Conservation (phyloP, 2,329 filamentous ascomycete species). For the Aspergillus pseudotamarii region DNA sequence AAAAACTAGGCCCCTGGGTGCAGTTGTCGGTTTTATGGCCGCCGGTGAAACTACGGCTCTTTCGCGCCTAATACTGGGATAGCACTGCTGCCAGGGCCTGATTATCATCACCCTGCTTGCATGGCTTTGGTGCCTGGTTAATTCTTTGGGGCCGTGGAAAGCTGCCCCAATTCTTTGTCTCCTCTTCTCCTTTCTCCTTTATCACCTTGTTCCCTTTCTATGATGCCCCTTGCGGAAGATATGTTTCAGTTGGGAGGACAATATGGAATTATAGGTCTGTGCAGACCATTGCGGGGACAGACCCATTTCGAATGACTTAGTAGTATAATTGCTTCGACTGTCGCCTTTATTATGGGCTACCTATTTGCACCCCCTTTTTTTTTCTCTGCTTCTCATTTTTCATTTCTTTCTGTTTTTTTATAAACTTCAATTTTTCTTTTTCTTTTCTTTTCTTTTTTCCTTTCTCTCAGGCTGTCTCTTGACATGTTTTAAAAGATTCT, state of each 20-base stretch:
- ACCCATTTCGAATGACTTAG: slow-evolving; percentile 8
- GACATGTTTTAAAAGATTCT: slow-evolving; percentile 13
- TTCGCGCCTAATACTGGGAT: not conserved
- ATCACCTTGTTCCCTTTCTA: slow-evolving; percentile 10
- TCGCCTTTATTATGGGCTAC: slow-evolving; percentile 7
- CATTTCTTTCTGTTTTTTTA: slow-evolving; percentile 12
- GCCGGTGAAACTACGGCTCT: not conserved
- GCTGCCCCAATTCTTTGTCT: slow-evolving; percentile 14
- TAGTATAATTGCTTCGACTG: slow-evolving; percentile 4
- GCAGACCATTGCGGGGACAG: slow-evolving; percentile 14
- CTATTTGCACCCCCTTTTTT: not conserved
- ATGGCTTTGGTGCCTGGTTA: slow-evolving; percentile 36
- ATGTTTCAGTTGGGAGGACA: slow-evolving; percentile 17
- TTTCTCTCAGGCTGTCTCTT: slow-evolving; percentile 15
- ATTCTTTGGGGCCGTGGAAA: slow-evolving; percentile 20
- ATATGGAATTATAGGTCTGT: slow-evolving; percentile 18
- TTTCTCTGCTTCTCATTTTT: slow-evolving; percentile 5
- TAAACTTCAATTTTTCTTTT: slow-evolving; percentile 4
- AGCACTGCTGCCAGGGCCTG: not conserved
- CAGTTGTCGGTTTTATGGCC: not conserved
- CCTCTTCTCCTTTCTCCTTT: slow-evolving; percentile 16
- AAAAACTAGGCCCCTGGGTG: slow-evolving; percentile 22
- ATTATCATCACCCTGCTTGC: slow-evolving; percentile 23
- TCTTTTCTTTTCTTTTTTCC: not conserved
- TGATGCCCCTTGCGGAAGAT: slow-evolving; percentile 7